Conservation (phyloP, 1,284 basidiomycete species). For the Volvariella surrecta region DNA sequence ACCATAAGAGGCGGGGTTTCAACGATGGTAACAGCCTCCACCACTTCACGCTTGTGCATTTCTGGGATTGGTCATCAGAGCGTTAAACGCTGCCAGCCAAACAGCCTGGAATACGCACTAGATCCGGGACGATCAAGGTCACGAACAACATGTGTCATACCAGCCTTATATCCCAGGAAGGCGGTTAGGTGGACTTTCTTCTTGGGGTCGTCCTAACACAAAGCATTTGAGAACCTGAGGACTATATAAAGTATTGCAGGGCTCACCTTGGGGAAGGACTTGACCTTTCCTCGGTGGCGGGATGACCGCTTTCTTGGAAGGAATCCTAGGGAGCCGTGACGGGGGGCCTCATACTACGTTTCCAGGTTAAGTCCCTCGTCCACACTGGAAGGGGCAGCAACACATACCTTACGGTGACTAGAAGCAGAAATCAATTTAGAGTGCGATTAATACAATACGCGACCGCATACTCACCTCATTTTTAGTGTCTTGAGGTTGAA, state of each 20-base stretch:
- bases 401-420: constrained; percentile 61
- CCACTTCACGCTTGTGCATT: constrained; percentile 99
- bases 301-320: constrained; percentile 93
- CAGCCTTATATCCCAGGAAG: constrained; percentile 99
- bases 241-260: not conserved
- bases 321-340: constrained; percentile 90
- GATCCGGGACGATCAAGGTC: constrained; percentile 99
- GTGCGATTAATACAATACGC: constrained; percentile 6
- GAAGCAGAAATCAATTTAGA: constrained; percentile 12
- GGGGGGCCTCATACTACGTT: constrained; percentile 86
- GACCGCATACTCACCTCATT: constrained; percentile 37
- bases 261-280: constrained; percentile 91
- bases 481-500: constrained; percentile 34
- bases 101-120: constrained; percentile 47
- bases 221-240: too few species aligned
- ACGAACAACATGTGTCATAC: constrained; percentile 99
- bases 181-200: constrained; percentile 99
- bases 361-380: constrained; percentile 9
- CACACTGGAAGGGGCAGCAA: constrained; percentile 5
- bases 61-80: constrained; percentile 37
- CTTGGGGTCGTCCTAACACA: constrained; percentile 90
- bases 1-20: constrained; percentile 98
- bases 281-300: constrained; percentile 95
- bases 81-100: not conserved
- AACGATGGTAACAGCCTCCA: constrained; percentile 94